Conservation (phyloP, 306 rosid species). For the Leucaena leucocephala region DNA sequence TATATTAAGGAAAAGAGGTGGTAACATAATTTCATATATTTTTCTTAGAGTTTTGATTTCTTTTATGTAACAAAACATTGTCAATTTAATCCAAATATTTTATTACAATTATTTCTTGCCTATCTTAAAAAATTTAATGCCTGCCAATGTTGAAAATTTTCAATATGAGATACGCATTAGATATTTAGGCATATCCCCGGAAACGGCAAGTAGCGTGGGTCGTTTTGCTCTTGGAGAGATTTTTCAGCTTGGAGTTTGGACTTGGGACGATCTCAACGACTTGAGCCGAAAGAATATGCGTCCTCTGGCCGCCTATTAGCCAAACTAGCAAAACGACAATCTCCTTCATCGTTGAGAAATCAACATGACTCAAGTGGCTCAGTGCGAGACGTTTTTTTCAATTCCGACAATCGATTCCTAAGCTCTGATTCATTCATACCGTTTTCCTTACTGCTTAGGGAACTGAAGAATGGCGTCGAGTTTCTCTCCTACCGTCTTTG, state of each 20-base stretch:
- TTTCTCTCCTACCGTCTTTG: constrained; percentile 41
- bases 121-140: too few species aligned
- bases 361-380: background rate
- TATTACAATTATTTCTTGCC: too few species aligned
- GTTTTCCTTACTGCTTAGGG: background rate
- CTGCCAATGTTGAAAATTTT: too few species aligned
- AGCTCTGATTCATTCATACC: background rate
- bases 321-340: constrained; percentile 11
- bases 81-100: too few species aligned
- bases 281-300: background rate
- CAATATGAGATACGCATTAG: too few species aligned
- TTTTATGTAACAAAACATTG: too few species aligned
- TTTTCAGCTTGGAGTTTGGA: too few species aligned
- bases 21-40: too few species aligned
- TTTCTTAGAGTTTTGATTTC: too few species aligned
- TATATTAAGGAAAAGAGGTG: too few species aligned
- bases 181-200: background rate
- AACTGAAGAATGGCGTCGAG: constrained; percentile 42
- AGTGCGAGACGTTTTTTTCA: background rate
- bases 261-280: too few species aligned
- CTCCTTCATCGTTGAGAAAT: background rate
- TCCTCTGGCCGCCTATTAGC: background rate
- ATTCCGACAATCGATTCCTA: background rate
- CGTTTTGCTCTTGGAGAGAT: background rate
- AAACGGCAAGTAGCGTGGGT: background rate